A percentile compares a stretch with the other conserved stretches of the same genome.
phyloP scores from a whole-genome alignment of 73 alveolate species.

The Paramecium pentaurelia region DNA sequence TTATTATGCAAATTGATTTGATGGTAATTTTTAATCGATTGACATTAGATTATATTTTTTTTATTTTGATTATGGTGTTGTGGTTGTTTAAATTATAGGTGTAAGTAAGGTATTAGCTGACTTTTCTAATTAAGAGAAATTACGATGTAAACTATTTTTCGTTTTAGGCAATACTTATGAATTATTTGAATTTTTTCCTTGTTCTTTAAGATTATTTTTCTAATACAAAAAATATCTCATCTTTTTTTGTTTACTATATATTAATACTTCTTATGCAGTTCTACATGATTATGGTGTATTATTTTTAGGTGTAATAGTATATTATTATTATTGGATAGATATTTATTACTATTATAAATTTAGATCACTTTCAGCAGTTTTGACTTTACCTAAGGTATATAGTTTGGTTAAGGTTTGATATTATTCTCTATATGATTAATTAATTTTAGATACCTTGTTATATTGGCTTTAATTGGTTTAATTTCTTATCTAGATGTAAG shows the following conservation, averaged over 20 bases:
- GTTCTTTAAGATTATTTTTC: neutral
- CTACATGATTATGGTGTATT: slow-evolving; percentile 43
- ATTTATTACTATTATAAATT: neutral
- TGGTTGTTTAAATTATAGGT: neutral
- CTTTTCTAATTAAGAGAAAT: neutral
- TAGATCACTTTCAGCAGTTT: neutral
- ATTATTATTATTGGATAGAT: neutral
- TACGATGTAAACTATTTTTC: neutral
- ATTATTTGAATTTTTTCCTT: neutral
- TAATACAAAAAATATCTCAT: slow-evolving; percentile 2
- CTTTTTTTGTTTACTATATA: neutral
- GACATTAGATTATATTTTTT: slow-evolving; percentile 17
- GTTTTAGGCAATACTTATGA: neutral
- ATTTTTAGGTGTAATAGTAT: neutral
- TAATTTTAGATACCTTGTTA: neutral
- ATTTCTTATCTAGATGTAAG: neutral
- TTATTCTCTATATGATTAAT: neutral
- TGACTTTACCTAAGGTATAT: neutral
- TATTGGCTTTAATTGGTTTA: neutral
- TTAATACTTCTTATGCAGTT: neutral
- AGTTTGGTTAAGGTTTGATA: neutral
- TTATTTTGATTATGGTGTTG: neutral
- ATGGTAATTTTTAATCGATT: neutral
- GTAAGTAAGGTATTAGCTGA: neutral
- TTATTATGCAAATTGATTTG: neutral